Evolutionary conservation across 306 rosid species (phyloP), one percentile per base, ranked within the genome.

Genomic region (Erythrophleum fordii): DNA sequence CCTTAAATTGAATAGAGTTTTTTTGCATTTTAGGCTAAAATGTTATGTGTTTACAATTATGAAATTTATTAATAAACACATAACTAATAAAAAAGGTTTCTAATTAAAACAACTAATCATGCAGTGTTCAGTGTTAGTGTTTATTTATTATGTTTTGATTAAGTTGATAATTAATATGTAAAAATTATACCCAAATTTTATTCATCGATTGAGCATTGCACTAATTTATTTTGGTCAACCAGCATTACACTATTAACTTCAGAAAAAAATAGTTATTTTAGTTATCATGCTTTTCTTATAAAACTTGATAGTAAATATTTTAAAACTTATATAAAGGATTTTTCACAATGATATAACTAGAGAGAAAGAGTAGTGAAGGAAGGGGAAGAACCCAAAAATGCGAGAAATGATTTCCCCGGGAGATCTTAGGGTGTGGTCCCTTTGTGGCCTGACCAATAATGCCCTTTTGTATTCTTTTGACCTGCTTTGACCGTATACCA

Each of bases 401-500:
- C 35, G 5, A 61, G 29, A 77, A 69, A 23, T 65, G 81, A 69
- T 73, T 55, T 77, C 60, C 69, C 80, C 86, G 80, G 87, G 85
- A 83, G 89, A 82, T 81, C 77, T 35, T 69, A 46, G 80, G 85
- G 87, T 80, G 90, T 83, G 86, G 88, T 85, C 86, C 89, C 84
- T 51, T 35, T 44, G 26, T 26, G 34, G 52, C 53, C 85, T 83
- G 89, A 83, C 80, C 83, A 78, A 86, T 80, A 68, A 80, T 84
- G 92, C 85, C 77, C 83, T 89, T 74, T 69, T 81, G 90, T 77
- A 83, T 81, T 82, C 89, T 91, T 84, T 88, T 85, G 90, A 93
- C 90, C 91, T 87, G 90, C 89, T 85, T 91, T 93, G 97, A 91
- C 97, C 90, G 88, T 89, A 86, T 78, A 83, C 46, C 70, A 81